phyloP scores from a whole-genome alignment of 768 basidiomycete genomes.

The Tricholoma matsutake region DNA sequence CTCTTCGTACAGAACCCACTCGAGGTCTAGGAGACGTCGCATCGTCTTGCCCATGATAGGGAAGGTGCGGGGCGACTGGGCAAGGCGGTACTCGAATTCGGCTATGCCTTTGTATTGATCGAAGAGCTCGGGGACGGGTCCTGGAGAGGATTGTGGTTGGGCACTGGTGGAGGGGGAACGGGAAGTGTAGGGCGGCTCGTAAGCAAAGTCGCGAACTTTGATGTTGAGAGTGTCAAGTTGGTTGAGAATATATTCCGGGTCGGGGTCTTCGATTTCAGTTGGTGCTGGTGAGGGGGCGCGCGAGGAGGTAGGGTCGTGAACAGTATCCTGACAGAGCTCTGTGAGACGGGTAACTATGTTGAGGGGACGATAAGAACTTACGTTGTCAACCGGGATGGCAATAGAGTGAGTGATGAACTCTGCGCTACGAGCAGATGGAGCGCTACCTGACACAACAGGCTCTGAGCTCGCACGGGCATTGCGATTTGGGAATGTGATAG shows the following conservation, averaged over 20 bases:
- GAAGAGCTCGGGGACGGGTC: constrained; percentile 32
- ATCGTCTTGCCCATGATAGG: constrained; percentile 37
- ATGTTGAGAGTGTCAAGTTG: constrained; percentile 28
- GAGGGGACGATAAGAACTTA: neutral
- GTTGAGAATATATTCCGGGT: constrained; percentile 30
- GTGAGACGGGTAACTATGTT: neutral
- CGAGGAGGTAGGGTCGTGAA: neutral
- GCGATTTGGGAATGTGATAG: constrained; percentile 9
- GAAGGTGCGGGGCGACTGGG: constrained; percentile 22
- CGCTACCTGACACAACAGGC: constrained; percentile 1
- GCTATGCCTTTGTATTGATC: constrained; percentile 35
- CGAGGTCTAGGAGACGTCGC: constrained; percentile 35
- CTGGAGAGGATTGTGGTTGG: constrained; percentile 2
- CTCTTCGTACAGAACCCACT: constrained; percentile 38
- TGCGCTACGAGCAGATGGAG: constrained; percentile 3
- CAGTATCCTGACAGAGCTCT: neutral
- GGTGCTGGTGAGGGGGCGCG: constrained; percentile 32
- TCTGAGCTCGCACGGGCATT: constrained; percentile 13
- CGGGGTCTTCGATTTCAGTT: constrained; percentile 37
- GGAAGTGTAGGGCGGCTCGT: constrained; percentile 8
- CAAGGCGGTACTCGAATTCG: constrained; percentile 39
- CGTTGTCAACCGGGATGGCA: constrained; percentile 6
- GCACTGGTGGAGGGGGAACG: constrained; percentile 6
- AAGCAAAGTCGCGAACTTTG: constrained; percentile 43
- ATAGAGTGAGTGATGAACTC: neutral